Evolutionary conservation across 257 asterid genomes (phyloP), one percentile per base, ranked within the genome.

Genomic region (Jacaranda mimosifolia): DNA sequence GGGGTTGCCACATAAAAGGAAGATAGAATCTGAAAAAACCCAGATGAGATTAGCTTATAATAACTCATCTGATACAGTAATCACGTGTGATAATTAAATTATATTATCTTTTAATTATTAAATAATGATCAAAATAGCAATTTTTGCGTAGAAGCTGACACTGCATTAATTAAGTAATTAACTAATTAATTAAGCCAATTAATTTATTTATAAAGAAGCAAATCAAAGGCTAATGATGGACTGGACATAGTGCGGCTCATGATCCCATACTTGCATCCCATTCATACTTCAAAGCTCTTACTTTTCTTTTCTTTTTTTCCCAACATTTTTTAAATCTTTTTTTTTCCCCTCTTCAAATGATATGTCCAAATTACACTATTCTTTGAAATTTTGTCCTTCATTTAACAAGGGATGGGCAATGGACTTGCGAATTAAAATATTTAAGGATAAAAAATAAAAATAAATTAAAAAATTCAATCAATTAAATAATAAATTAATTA

Each of bases 181-280:
- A 26, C 52, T 65, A 68, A 11, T 38, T 64, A 63, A 72, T 45
- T 8, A 7, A 12, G 9, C 11, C 14, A n/a, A n/a, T 60, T 56
- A 67, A 12, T 46, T 64, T 53, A 58, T 45, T 17, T 36, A 7
- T 0, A 42, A 52, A 17, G 21, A 65, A 49, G 72, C 73, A 39
- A 79, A 64, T 76, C 75, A 65, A 63, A 69, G 51, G 73, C 52
- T 74, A 80, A 84, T 84, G 77, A 80, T 84, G 72, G 67, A 17
- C 62, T 58, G 32, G 73, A 77, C 76, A 45, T 51, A 55, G 75
- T 76, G 77, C 52, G 73, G 60, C 12, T 51, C 82, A 65, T 58
- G 80, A 76, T 82, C 82, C 83, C 79, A 63, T 18, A n/a, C n/a
- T n/a, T n/a, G n/a, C n/a, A n/a, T n/a, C n/a, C 83, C 79, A 63